These are phyloP conservation scores for Cryphonectria japonica DNA, from an alignment of 2,329 filamentous ascomycete species.

Conservation along the genomic window DNA sequence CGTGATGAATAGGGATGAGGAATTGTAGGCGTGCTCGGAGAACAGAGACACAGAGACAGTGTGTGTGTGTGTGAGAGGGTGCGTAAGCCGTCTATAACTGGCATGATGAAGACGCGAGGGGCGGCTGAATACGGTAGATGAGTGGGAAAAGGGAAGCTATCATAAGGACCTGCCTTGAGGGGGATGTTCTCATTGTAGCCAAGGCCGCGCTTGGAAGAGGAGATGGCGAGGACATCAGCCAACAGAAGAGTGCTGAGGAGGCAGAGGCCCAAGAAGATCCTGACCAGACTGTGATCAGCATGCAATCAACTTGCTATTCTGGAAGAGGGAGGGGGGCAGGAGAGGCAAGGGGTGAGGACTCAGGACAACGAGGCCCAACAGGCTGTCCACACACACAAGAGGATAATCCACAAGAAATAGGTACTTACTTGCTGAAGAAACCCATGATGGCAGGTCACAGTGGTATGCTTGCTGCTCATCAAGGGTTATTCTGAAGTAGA, in stretches of 20 bases:
- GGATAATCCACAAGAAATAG: neutral
- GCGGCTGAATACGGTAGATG: neutral
- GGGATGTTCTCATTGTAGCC: slow-evolving; percentile 32
- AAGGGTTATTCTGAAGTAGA: too few relatives aligned
- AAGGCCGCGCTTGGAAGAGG: slow-evolving; percentile 32
- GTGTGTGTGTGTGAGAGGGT: neutral
- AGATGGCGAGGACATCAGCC: neutral
- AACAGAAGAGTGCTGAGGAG: slow-evolving; percentile 9
- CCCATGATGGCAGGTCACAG: neutral
- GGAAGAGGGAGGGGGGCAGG: too few relatives aligned
- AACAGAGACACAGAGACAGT: neutral
- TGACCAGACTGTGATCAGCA: neutral
- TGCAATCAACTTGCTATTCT: neutral
- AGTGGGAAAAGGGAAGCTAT: neutral
- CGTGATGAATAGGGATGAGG: neutral
- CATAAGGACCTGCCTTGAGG: slow-evolving; percentile 19
- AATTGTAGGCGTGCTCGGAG: neutral
- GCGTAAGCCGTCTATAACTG: neutral
- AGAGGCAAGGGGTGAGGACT: too few relatives aligned
- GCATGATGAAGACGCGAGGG: neutral
- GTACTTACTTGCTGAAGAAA: slow-evolving; percentile 15
- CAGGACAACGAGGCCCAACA: neutral
- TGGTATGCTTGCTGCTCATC: neutral
- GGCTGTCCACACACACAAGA: neutral
- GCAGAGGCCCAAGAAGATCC: slow-evolving; percentile 1